Conservation (phyloP, 495 filamentous ascomycete genomes). For the Letharia lupina region DNA sequence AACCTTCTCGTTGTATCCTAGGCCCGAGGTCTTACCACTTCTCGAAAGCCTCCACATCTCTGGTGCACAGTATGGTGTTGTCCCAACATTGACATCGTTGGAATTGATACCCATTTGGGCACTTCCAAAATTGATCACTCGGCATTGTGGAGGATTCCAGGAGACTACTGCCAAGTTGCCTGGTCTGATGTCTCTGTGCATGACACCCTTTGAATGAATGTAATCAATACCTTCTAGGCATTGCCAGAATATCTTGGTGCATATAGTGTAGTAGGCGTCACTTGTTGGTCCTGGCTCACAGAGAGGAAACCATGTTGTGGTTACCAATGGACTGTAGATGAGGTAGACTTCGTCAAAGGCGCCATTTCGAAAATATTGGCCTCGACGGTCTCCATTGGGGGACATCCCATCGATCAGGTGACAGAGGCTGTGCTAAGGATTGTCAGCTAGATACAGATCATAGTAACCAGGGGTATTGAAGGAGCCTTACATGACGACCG, state of each 20-base stretch:
- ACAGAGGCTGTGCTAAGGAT: neutral
- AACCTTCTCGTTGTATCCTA: too few relatives aligned
- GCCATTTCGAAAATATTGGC: too few relatives aligned
- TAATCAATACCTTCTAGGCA: neutral
- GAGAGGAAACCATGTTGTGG: neutral
- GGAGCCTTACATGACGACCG: neutral
- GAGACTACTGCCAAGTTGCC: neutral
- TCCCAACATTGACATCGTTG: neutral
- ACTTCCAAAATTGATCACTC: neutral
- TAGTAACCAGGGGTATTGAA: too few relatives aligned
- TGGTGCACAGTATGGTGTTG: neutral
- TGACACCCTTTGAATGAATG: neutral
- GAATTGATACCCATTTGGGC: neutral
- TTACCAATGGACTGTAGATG: neutral
- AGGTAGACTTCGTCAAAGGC: neutral
- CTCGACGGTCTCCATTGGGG: neutral
- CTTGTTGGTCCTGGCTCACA: neutral
- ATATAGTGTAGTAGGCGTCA: neutral
- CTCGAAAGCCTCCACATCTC: neutral
- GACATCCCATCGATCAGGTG: neutral
- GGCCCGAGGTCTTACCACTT: neutral
- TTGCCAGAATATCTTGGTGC: neutral
- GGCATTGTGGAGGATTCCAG: neutral
- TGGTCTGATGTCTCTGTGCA: neutral
- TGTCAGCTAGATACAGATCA: neutral